A percentile compares a stretch with the other conserved stretches of the same genome.
Evolutionary conservation across 176 grass and related monocot species (phyloP).

Genomic region (Aegilops longissima): DNA sequence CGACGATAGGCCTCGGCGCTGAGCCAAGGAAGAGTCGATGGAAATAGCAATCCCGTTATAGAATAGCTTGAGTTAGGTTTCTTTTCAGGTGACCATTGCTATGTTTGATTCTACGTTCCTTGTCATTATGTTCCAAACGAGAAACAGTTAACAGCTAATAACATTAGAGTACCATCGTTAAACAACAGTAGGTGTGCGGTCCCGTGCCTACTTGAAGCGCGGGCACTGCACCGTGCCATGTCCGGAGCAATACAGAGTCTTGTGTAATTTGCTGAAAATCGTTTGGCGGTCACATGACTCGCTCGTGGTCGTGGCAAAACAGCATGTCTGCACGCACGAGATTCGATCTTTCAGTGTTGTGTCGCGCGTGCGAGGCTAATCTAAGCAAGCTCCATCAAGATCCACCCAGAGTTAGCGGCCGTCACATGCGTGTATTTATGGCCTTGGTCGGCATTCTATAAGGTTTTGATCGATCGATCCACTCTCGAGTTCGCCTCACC

Average conservation of each 20-base stretch:
- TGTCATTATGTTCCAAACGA: neutral
- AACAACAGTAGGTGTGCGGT: neutral
- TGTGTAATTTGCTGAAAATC: neutral
- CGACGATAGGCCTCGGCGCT: no score
- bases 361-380: neutral
- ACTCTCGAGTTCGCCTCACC: neutral
- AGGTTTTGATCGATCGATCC: neutral
- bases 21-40: no score
- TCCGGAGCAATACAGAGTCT: no score
- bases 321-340: neutral
- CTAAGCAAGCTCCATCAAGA: neutral
- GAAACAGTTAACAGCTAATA: neutral
- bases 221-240: neutral
- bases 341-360: neutral
- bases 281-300: neutral
- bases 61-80: neutral
- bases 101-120: slow-evolving; percentile 20
- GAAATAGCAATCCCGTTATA: no score
- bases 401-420: neutral
- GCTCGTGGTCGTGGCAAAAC: neutral
- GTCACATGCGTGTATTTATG: slow-evolving; percentile 41
- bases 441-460: slow-evolving; percentile 40
- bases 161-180: slow-evolving; percentile 7
- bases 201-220: slow-evolving; percentile 13
- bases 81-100: slow-evolving; percentile 26